Percentiles rank a stretch among this genome's conserved stretches.
phyloP scores from a whole-genome alignment of 2,329 filamentous ascomycete species.

The Botrytis tulipae region DNA sequence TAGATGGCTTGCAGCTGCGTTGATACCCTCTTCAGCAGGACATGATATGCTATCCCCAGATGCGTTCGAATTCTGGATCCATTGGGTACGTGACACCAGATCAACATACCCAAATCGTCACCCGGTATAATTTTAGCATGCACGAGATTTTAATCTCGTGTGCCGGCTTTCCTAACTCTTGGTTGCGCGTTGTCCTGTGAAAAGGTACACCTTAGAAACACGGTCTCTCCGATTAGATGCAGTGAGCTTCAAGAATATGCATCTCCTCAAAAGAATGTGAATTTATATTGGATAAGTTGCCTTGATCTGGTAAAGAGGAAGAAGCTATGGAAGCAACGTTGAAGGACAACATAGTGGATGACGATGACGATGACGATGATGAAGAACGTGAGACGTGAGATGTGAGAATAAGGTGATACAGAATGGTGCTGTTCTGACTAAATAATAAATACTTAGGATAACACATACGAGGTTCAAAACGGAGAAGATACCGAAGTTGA shows the following conservation, averaged over 20 bases:
- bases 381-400: background rate
- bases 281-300: background rate
- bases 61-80: background rate
- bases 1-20: conserved; percentile 12
- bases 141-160: background rate
- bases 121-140: background rate
- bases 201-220: background rate
- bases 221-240: conserved; percentile 19
- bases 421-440: conserved; percentile 2
- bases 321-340: background rate
- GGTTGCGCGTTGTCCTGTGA: background rate
- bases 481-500: background rate
- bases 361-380: background rate
- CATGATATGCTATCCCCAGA: conserved; percentile 6
- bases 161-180: background rate
- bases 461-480: background rate
- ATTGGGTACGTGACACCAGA: background rate
- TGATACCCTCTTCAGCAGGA: conserved; percentile 18
- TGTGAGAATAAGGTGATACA: background rate
- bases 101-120: background rate
- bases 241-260: conserved; percentile 11
- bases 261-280: background rate
- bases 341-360: background rate
- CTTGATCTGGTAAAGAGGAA: background rate
- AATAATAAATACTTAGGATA: background rate